Evolutionary conservation across 176 grass and related monocot species (phyloP), one percentile per base, ranked within the genome.

Genomic region (Cenchrus purpureus): DNA sequence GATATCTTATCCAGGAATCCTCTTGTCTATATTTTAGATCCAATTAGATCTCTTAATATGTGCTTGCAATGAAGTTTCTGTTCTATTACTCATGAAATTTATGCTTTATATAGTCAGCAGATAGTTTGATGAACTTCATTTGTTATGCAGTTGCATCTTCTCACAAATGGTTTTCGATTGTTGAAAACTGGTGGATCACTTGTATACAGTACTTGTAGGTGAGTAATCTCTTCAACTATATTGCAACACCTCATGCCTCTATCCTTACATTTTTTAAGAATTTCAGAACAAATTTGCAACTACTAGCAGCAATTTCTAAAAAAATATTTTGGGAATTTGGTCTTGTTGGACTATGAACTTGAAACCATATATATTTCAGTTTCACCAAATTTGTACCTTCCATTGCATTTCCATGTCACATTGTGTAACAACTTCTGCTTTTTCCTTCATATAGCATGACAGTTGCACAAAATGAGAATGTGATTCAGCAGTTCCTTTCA

Each of bases 171-270:
- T 87, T 98, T 98, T 87, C 94, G 48, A 91, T 86, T 98, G 77
- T 80, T 95, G 86, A 98, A 93, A 91, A 86, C 83, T 68, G 88
- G 86, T 12, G 97, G 97, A 74, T 94, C 91, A 51, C 90, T 98
- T 51, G 84, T 98, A 44, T 98, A 98, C 77, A 94, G 93, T 86
- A 98, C 93, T 73, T 98, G 91, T 54, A 98, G 97, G 97, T 98
- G 75, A 68, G 89, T 85, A 81, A 74, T 93, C 56, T 83, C 72
- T 83, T 90, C 40, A 55, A 68, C 53, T 65, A 34, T 8, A 71
- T 19, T 74, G 16, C 4, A 75, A 20, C 14, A 53, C 6, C 63
- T 53, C 20, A 43, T 69, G n/a, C 56, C 37, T 73, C 25, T n/a
- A 29, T 58, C 3, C 45, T 77, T 77, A 82, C 8, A 15, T 53